Percentiles rank a stretch among this genome's conserved stretches.
Evolutionary conservation across 768 basidiomycete species (phyloP).

Genomic region (Zangia roseola): DNA sequence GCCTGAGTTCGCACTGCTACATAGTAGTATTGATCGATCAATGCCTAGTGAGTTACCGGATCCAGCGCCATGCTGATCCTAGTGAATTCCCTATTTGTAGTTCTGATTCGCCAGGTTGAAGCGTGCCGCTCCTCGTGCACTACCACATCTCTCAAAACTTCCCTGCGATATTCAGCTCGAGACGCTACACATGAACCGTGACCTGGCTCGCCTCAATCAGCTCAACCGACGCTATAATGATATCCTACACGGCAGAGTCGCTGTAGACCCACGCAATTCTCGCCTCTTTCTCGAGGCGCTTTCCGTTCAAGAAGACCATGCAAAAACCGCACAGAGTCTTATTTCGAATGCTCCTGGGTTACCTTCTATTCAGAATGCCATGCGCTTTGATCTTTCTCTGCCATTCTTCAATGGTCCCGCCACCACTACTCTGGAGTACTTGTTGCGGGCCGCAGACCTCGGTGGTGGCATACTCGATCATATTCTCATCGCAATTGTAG

Average conservation of each 20-base stretch:
- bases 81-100: neutral
- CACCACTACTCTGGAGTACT: constrained; percentile 36
- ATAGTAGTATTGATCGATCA: too few relatives aligned
- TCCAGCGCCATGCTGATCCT: constrained; percentile 1
- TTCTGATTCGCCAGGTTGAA: neutral
- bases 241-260: constrained; percentile 31
- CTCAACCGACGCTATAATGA: constrained; percentile 38
- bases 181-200: neutral
- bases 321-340: constrained; percentile 39
- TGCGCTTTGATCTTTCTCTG: constrained; percentile 40
- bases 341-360: constrained; percentile 37
- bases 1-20: neutral
- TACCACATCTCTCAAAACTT: neutral
- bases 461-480: constrained; percentile 44
- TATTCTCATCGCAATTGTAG: constrained; percentile 43
- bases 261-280: constrained; percentile 22
- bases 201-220: constrained; percentile 14
- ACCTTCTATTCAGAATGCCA: constrained; percentile 38
- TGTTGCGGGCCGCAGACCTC: constrained; percentile 40
- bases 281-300: constrained; percentile 47
- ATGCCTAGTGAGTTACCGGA: constrained; percentile 1
- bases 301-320: constrained; percentile 39
- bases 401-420: constrained; percentile 46
- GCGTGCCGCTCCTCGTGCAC: constrained; percentile 7
- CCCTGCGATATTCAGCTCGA: neutral